Base-by-base conservation (phyloP, 1,139 yeast species). In the Suhomyces bolitotheri region DNA sequence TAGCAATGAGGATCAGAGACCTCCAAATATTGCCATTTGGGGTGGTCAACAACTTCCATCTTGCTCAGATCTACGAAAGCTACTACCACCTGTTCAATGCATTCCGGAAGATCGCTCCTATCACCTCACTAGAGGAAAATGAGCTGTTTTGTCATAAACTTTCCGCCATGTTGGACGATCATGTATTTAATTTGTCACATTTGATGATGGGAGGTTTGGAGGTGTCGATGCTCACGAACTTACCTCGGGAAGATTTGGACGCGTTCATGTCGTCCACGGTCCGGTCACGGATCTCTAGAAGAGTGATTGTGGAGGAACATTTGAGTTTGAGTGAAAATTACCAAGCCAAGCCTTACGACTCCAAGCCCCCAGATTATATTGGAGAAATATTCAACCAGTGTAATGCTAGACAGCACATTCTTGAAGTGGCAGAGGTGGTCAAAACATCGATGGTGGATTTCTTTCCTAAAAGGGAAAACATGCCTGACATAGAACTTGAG, bases 191-290 rank as follows among this genome's bases (percentile, higher is more conserved):
- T 47, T 69, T 90, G 41, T 92, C 97, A 1, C 92, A 89, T 54
- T 67, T 90, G 43, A 84, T 90, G 72, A 86, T 88, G 90, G 97
- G 97, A 2, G 89, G 95, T 1, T 66, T 89, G 38, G 97, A 90
- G 52, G 83, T 85, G 37, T 77, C 89, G 10, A 78, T 82, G 30
- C 62, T 82, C 29, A 71, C 77, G 27, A 68, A 78, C 24, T 71
- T 84, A 49, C 82, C 88, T 2, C 80, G 78, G 38, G 60, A 67
- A 1, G 68, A 80, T 31, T 62, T 90, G 46, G 96, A 90, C 54
- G 65, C 63, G 17, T 78, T 89, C 50, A 78, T 89, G 75, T 79
- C 89, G 13, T 74, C 83, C 2, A 75, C 88, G 71, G 64, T 90
- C 29, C 69, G 96, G 40, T 86, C 95, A 4, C 75, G 98, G 52